A percentile compares a stretch with the other conserved stretches of the same genome.
Conservation (phyloP, 352 stramenopile genomes). For the Globisporangium abappressorium region DNA sequence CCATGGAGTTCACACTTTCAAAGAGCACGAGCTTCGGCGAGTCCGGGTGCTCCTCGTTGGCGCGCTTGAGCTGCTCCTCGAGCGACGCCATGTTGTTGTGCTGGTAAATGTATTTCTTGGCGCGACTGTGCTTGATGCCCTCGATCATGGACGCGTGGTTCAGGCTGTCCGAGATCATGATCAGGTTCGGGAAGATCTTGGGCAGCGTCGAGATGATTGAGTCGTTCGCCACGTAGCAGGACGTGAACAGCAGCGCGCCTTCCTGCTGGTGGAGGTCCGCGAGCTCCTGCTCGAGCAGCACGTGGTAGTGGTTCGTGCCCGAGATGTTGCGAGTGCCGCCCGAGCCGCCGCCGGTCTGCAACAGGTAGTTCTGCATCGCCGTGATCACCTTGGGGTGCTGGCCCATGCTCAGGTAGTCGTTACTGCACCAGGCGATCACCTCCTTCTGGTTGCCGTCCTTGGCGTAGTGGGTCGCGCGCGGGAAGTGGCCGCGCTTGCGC, state of each 20-base stretch:
- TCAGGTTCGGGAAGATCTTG: slow-evolving; percentile 88
- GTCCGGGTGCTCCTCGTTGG: slow-evolving; percentile 46
- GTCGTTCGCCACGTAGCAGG: slow-evolving; percentile 90
- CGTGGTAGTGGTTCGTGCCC: slow-evolving; percentile 90
- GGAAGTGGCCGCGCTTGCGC: slow-evolving; percentile 84
- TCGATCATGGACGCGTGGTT: slow-evolving; percentile 92
- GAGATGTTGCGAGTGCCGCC: slow-evolving; percentile 90
- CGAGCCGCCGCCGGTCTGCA: slow-evolving; percentile 77
- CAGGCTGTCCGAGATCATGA: slow-evolving; percentile 89
- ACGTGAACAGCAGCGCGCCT: slow-evolving; percentile 83
- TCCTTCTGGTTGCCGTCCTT: slow-evolving; percentile 70
- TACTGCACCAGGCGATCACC: slow-evolving; percentile 88
- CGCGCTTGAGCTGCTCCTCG: slow-evolving; percentile 70
- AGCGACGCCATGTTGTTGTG: slow-evolving; percentile 84
- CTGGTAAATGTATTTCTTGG: slow-evolving; percentile 84
- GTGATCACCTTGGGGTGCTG: slow-evolving; percentile 85
- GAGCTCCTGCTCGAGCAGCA: slow-evolving; percentile 80
- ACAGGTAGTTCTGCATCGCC: slow-evolving; percentile 80
- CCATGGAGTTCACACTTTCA: slow-evolving; percentile 88
- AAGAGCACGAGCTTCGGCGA: slow-evolving; percentile 84
- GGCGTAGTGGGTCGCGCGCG: slow-evolving; percentile 72
- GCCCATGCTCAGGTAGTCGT: slow-evolving; percentile 91
- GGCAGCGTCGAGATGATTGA: slow-evolving; percentile 84
- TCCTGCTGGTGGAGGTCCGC: slow-evolving; percentile 88
- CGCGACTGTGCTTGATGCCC: slow-evolving; percentile 74